Base-by-base conservation (phyloP, 495 filamentous ascomycete species). In the Cudoniella acicularis region DNA sequence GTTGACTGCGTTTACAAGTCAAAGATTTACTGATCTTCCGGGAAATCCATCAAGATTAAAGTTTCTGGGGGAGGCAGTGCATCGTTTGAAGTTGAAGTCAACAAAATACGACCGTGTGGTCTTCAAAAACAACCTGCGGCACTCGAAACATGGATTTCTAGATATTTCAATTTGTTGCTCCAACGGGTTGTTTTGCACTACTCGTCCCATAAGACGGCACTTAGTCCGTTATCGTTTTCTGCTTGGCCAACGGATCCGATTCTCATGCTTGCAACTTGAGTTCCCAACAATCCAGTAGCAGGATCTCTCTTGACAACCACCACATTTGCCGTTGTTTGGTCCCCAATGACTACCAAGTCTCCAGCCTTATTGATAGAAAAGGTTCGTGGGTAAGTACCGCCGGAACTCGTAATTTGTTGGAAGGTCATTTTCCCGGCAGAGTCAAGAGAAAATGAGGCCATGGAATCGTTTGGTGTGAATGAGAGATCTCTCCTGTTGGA, bases 351-450 rank as follows among this genome's bases (percentile, higher is more conserved):
- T 3, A 86, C 72, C 48, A 84, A 68, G 65, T 78, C 77, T 2
- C 87, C 87, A 2, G 75, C 79, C 56, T 76, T 77, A 60, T 84
- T 89, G 64, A 91, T 73, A 42, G 77, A 79, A 66, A 90, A 83
- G 17, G 86, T 84, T 46, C 87, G 72, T 4, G 89, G 87, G 48
- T 77, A 72, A 3, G 72, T 66, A 2, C 88, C 88, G 24, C 79
- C 81, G 3, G 86, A 78, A 1, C 81, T 69, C 11, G 72, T 77
- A 21, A 79, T 70, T 40, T 82, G 73, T 10, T 79, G 66, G 56
- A 83, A 75, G 3, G 57, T 68, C 11, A 87, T 74, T 0, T 65
- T 60, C 6, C 83, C 86, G 24, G 78, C 74, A 16, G 61, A 16
- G 64, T 77, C 66, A 54, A 84, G 72, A 18, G 72, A 67, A 65